These are phyloP conservation scores for Tephrocybe sp. DNA, from an alignment of 768 basidiomycete genomes.

Conservation along the genomic window DNA sequence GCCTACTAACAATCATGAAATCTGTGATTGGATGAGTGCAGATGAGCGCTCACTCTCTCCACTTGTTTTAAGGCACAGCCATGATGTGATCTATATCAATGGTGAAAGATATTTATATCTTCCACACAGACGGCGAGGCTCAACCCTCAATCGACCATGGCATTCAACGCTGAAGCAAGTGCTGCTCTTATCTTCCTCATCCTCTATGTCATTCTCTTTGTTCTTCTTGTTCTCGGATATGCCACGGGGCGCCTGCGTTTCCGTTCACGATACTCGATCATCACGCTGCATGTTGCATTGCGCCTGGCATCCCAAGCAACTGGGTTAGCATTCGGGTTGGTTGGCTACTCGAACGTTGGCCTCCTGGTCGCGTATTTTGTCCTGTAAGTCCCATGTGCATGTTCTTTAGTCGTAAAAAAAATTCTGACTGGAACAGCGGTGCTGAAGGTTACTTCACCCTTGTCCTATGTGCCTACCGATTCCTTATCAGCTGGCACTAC, in stretches of 20 bases:
- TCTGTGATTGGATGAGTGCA: too few relatives aligned
- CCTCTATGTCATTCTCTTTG: conserved; percentile 30
- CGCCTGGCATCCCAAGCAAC: conserved; percentile 35
- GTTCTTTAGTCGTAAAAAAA: background rate
- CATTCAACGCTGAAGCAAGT: conserved; percentile 24
- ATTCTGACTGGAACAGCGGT: conserved; percentile 10
- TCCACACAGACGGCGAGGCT: background rate
- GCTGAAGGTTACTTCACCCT: conserved; percentile 34
- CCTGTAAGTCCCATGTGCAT: conserved; percentile 16
- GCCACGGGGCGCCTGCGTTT: conserved; percentile 25
- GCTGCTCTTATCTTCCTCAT: conserved; percentile 34
- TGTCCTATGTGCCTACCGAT: conserved; percentile 33
- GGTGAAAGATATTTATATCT: background rate
- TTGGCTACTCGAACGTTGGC: conserved; percentile 25
- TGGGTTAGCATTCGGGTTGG: conserved; percentile 34
- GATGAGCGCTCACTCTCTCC: too few relatives aligned
- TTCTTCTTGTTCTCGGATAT: conserved; percentile 28
- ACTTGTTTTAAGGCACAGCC: too few relatives aligned
- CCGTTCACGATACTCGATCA: conserved; percentile 30
- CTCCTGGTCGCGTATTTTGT: conserved; percentile 33
- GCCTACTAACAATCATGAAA: too few relatives aligned
- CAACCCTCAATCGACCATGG: conserved; percentile 4
- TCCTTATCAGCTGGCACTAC: conserved; percentile 36
- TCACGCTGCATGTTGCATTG: conserved; percentile 32
- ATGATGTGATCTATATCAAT: too few relatives aligned